Evolutionary conservation across 345 rosid genomes (phyloP).

Genomic region (Limnanthes douglasii): DNA sequence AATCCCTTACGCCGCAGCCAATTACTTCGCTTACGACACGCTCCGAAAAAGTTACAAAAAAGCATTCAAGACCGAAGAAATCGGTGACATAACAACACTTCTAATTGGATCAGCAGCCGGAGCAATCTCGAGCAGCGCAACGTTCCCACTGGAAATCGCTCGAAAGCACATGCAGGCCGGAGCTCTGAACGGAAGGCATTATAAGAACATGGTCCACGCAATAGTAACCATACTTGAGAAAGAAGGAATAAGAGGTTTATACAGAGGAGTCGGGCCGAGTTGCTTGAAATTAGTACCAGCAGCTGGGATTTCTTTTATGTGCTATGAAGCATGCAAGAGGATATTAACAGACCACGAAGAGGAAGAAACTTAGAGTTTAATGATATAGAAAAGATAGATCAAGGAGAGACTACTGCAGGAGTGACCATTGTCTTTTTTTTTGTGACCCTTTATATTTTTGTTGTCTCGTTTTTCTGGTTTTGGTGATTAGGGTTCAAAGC

Average conservation of each 20-base stretch:
- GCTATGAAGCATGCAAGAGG: slow-evolving; percentile 67
- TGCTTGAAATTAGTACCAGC: slow-evolving; percentile 69
- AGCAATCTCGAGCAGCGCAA: slow-evolving; percentile 57
- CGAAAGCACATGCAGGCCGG: slow-evolving; percentile 82
- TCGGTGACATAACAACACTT: slow-evolving; percentile 54
- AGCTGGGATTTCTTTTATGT: slow-evolving; percentile 80
- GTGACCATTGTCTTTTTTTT: too few relatives aligned
- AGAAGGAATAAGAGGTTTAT: slow-evolving; percentile 49
- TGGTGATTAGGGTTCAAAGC: too few relatives aligned
- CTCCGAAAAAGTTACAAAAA: slow-evolving; percentile 36
- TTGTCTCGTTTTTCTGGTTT: too few relatives aligned
- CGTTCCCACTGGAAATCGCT: slow-evolving; percentile 66
- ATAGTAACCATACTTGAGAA: slow-evolving; percentile 44
- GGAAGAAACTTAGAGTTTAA: too few relatives aligned
- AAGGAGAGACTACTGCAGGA: too few relatives aligned
- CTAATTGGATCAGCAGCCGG: slow-evolving; percentile 54
- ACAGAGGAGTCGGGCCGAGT: slow-evolving; percentile 60
- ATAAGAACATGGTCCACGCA: slow-evolving; percentile 53
- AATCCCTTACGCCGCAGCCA: slow-evolving; percentile 55
- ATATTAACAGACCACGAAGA: slow-evolving; percentile 37
- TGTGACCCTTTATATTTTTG: too few relatives aligned
- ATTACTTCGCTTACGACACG: slow-evolving; percentile 65
- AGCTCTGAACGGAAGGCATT: slow-evolving; percentile 51
- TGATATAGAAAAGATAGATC: too few relatives aligned
- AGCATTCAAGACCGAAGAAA: slow-evolving; percentile 38